These are phyloP conservation scores for Myochromella boudieri DNA, from an alignment of 768 basidiomycete genomes.

Conservation along the genomic window DNA sequence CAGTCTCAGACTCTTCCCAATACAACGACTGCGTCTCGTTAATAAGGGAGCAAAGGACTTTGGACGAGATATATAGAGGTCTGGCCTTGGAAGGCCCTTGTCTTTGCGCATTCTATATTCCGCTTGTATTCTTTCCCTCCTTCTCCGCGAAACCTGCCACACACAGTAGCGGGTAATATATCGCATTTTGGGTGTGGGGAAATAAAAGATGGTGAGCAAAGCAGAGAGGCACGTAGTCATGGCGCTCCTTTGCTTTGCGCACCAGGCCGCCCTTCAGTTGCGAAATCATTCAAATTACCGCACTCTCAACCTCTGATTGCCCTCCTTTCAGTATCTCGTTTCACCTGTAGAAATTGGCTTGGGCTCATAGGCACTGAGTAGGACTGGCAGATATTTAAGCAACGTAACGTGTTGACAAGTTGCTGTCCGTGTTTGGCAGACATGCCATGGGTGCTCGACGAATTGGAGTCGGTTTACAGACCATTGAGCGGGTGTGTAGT, in stretches of 20 bases:
- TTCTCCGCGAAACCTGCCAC: slow-evolving; percentile 37
- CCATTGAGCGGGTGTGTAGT: slow-evolving; percentile 29
- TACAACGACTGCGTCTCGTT: background rate
- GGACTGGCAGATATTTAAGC: too few species aligned
- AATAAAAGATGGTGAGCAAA: background rate
- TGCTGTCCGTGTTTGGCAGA: slow-evolving; percentile 32
- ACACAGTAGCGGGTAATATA: slow-evolving; percentile 31
- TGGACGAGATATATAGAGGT: slow-evolving; percentile 38
- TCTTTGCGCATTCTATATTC: slow-evolving; percentile 41
- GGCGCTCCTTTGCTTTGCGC: slow-evolving; percentile 48
- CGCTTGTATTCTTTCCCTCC: slow-evolving; percentile 37
- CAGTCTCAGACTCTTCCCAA: slow-evolving; percentile 51
- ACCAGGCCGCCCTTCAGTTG: slow-evolving; percentile 37
- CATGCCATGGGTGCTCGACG: slow-evolving; percentile 36
- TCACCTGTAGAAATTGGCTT: slow-evolving; percentile 30
- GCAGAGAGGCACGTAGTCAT: slow-evolving; percentile 29
- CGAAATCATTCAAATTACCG: slow-evolving; percentile 33
- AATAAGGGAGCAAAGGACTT: background rate
- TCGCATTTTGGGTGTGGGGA: slow-evolving; percentile 26
- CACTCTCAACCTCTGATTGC: slow-evolving; percentile 22
- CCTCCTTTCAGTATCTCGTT: slow-evolving; percentile 26
- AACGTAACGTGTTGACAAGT: slow-evolving; percentile 38
- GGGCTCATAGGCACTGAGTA: too few species aligned
- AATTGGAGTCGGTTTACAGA: slow-evolving; percentile 31
- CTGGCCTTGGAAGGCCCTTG: slow-evolving; percentile 47